phyloP scores from a whole-genome alignment of 345 rosid species.

The Chamaenerion angustifolium region DNA sequence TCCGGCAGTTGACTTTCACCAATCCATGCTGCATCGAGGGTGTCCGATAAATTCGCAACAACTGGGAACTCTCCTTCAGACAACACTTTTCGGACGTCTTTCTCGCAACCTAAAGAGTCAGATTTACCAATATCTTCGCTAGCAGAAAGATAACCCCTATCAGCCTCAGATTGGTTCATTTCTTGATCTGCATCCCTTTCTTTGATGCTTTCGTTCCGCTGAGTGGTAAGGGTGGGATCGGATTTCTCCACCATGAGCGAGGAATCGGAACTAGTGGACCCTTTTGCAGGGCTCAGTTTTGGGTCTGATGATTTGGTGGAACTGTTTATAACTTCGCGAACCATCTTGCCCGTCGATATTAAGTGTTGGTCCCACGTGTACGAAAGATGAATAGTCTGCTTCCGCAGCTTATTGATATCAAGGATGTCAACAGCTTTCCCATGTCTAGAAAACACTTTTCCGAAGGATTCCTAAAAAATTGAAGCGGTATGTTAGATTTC shows the following conservation, averaged over 20 bases:
- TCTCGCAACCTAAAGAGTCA: constrained; percentile 29
- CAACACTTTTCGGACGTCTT: constrained; percentile 20
- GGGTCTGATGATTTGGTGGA: constrained; percentile 25
- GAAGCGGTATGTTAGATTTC: constrained; percentile 7
- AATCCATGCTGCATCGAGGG: constrained; percentile 71
- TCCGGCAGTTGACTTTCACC: constrained; percentile 29
- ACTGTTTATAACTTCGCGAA: constrained; percentile 22
- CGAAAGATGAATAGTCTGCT: constrained; percentile 62
- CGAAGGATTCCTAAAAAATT: constrained; percentile 46
- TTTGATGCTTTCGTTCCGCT: constrained; percentile 15
- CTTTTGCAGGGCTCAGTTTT: constrained; percentile 22
- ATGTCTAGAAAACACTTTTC: constrained; percentile 25
- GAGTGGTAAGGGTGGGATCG: constrained; percentile 14
- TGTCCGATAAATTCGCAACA: constrained; percentile 40
- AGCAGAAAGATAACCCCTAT: constrained; percentile 18
- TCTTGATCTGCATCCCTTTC: constrained; percentile 20
- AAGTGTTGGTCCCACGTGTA: constrained; percentile 82
- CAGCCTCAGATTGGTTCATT: constrained; percentile 18
- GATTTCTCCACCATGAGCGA: constrained; percentile 21
- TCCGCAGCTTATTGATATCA: constrained; percentile 61
- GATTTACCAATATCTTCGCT: constrained; percentile 18
- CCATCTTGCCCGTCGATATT: constrained; percentile 28
- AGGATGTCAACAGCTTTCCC: constrained; percentile 55
- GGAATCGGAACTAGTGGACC: constrained; percentile 23
- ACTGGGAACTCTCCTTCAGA: constrained; percentile 42